phyloP scores from a whole-genome alignment of 306 rosid genomes.

The Ziziphus jujuba region DNA sequence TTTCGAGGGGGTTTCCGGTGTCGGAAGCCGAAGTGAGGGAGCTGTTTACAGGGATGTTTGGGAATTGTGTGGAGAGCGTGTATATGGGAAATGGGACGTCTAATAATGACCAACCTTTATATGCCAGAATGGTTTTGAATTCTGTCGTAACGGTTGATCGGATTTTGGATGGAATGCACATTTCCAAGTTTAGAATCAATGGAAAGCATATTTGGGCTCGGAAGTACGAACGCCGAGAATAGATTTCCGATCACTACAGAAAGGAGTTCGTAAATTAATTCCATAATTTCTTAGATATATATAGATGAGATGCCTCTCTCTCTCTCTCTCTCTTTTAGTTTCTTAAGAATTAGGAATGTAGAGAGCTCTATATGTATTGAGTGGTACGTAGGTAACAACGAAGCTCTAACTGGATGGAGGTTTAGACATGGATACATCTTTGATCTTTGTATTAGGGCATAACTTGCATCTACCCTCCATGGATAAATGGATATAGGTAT shows the following conservation, averaged over 20 bases:
- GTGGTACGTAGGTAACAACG: no score
- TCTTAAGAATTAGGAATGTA: no score
- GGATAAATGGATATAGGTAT: no score
- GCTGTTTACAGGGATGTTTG: slow-evolving; percentile 21
- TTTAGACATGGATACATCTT: no score
- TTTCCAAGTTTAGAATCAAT: slow-evolving; percentile 44
- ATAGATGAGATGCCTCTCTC: no score
- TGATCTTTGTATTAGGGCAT: no score
- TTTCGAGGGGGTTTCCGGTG: slow-evolving; percentile 62
- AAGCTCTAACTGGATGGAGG: no score
- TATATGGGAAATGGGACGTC: slow-evolving; percentile 35
- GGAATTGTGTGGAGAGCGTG: slow-evolving; percentile 44
- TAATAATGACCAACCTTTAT: slow-evolving; percentile 41
- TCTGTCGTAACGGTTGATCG: slow-evolving; percentile 34
- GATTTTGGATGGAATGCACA: slow-evolving; percentile 38
- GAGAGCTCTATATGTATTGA: no score
- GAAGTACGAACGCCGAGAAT: slow-evolving; percentile 51
- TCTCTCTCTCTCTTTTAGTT: no score
- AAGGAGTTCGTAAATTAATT: no score
- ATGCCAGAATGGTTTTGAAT: slow-evolving; percentile 48
- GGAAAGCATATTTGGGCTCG: slow-evolving; percentile 74
- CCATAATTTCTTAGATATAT: no score
- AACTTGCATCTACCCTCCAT: no score
- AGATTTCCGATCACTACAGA: not conserved
- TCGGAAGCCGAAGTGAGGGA: slow-evolving; percentile 33